Base-by-base conservation (phyloP, 495 filamentous ascomycete species). In the Durotheca rogersii region DNA sequence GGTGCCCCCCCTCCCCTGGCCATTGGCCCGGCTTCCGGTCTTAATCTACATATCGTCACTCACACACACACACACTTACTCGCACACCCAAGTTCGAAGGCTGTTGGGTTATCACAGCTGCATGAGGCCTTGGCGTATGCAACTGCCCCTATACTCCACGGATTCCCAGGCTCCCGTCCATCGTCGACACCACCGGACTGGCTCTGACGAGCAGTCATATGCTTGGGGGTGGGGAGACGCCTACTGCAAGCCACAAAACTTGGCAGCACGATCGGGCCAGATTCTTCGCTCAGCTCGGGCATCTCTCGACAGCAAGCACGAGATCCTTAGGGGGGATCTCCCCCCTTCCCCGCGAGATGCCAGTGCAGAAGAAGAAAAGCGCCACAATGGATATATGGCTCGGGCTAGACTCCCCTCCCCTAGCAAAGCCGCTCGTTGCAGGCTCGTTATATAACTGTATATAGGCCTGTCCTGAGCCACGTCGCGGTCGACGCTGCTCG, bases 71-170 rank as follows among this genome's bases (percentile, higher is more conserved):
- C 23, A 39, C 6, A n/a, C n/a, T n/a, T 27, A 27, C 23, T 9
- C 38, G 32, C 15, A 33, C 20, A 33, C 32, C 27, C 39, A 52
- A 39, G 3, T 42, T 2, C 23, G 9, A 41, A 41, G 19, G 23
- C 39, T 31, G 51, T 33, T 33, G 21, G 23, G 14, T 33, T 40
- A 40, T n/a, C n/a, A n/a, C n/a, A n/a, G n/a, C n/a, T n/a, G n/a
- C n/a, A 46, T 46, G 20, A 21, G 18, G 21, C 30, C 46, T 37
- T 56, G 53, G 53, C 53, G 33, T 12, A 16, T 52, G 41, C 40
- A 27, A 15, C 29, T 12, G 7, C 32, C n/a, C 37, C 34, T 33
- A n/a, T n/a, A n/a, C n/a, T n/a, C n/a, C n/a, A n/a, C n/a, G n/a
- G n/a, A n/a, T n/a, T n/a, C n/a, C n/a, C n/a, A n/a, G n/a, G 16